phyloP scores from a whole-genome alignment of 345 rosid species.

The Melaleuca alternifolia region DNA sequence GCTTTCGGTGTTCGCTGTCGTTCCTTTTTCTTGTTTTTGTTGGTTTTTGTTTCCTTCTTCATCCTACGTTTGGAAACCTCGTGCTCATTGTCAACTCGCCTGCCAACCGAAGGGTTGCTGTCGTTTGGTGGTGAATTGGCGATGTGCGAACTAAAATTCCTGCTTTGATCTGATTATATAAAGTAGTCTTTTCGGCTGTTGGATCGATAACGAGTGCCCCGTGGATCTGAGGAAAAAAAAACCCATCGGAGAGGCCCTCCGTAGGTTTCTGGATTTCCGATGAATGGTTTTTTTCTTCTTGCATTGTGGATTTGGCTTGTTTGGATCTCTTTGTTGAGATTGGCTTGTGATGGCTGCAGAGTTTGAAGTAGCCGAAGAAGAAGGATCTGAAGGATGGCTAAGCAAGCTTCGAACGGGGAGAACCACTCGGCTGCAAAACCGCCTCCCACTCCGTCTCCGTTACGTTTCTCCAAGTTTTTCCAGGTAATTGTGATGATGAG shows the following conservation, averaged over 20 bases:
- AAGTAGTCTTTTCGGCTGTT: background rate
- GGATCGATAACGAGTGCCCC: background rate
- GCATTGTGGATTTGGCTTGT: background rate
- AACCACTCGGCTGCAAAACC: constrained; percentile 29
- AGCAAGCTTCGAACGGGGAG: constrained; percentile 36
- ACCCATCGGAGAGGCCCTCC: background rate
- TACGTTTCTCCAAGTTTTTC: constrained; percentile 63
- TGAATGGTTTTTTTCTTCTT: background rate
- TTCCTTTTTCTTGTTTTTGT: background rate
- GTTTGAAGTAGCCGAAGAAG: background rate
- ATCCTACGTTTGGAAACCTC: background rate
- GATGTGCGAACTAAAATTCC: background rate
- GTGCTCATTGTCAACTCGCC: background rate
- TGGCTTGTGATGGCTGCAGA: background rate
- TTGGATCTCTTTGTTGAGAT: background rate
- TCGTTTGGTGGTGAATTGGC: background rate
- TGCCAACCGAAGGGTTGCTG: background rate
- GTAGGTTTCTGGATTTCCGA: background rate
- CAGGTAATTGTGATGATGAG: constrained; percentile 26
- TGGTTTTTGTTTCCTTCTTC: background rate
- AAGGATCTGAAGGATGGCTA: constrained; percentile 16
- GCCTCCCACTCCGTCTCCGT: constrained; percentile 66
- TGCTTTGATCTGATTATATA: background rate
- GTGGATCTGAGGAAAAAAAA: background rate
- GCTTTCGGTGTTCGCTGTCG: background rate